Base-by-base conservation (phyloP, 352 stramenopile species). In the Globisporangium solare region DNA sequence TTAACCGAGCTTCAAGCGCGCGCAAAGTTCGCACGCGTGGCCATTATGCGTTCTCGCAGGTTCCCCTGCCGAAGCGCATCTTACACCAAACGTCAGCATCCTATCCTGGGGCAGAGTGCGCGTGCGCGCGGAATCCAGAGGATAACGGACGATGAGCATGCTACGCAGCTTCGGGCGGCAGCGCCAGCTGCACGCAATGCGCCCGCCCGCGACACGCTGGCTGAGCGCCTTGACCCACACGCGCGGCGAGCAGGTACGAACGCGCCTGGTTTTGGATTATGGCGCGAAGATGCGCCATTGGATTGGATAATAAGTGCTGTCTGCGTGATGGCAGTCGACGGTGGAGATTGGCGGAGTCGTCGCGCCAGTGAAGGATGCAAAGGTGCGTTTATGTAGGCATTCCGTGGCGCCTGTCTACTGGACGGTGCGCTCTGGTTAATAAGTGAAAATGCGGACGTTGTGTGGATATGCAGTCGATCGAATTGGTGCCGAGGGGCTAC, bases 291-390 rank as follows among this genome's bases (percentile, higher is more conserved):
- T 35, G 27, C 27, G 27, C 10, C 27, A 35, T 35, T 35, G 27
- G 27, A 35, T 35, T 35, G 27, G 27, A 8, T 11, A 35, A 35
- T 1, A 35, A 11, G 27, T 35, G 5, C 24, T 24, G 27, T 24
- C 15, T 54, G 4, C 49, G 39, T 27, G n/a, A 7, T 49, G 24
- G 20, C 47, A 57, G 22, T 58, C 58, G 12, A 80, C 70, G n/a
- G 64, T 89, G 17, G 74, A 88, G 59, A 86, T 89, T 37, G 75
- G 79, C 8, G 74, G 69, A 22, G 74, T 89, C 18, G 66, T 78
- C 7, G 74, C 73, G 8, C 56, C 61, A n/a, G 60, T 82, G 24
- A 63, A 60, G 3, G 35, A 50, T 11, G 40, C 68, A 20, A 71
- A 64, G 56, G 70, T 86, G 18, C 14, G 43, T n/a, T 37, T 11